Evolutionary conservation across 2,329 filamentous ascomycete genomes (phyloP).

Genomic region (Aspergillus costaricaensis): DNA sequence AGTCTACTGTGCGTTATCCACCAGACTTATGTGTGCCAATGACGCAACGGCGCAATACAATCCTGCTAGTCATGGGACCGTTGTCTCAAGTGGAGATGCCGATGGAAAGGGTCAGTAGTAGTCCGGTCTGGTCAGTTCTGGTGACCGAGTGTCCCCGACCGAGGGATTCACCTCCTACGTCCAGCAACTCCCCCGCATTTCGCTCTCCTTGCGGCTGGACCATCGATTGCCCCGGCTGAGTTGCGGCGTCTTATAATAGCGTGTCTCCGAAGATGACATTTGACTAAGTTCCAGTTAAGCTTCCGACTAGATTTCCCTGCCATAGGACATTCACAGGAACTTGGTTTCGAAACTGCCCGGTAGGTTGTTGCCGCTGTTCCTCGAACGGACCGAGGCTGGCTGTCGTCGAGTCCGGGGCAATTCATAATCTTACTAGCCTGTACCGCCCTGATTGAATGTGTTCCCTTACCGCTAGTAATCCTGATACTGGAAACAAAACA

Average conservation of each 20-base stretch:
- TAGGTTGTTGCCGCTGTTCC: neutral
- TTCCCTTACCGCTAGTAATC: neutral
- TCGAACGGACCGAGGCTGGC: neutral
- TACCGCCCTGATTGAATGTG: neutral
- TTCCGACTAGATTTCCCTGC: neutral
- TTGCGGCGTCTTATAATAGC: too few species aligned
- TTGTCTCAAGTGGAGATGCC: too few species aligned
- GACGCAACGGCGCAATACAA: neutral
- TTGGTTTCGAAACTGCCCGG: neutral
- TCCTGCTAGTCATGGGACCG: neutral
- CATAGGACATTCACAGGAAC: neutral
- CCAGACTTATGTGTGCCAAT: neutral
- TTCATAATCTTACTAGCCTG: neutral
- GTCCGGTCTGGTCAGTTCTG: too few species aligned
- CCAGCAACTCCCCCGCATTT: too few species aligned
- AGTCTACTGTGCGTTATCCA: neutral
- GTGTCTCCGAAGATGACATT: too few species aligned
- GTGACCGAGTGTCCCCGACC: too few species aligned
- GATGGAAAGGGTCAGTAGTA: too few species aligned
- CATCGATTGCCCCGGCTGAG: too few species aligned
- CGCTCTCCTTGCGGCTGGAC: too few species aligned
- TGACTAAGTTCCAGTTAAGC: neutral
- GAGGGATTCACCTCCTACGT: too few species aligned
- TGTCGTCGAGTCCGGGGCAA: neutral
- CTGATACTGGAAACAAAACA: neutral